Evolutionary conservation across 129 eudicot genomes (phyloP), one percentile per base, ranked within the genome.

Genomic region (Lactuca saligna): DNA sequence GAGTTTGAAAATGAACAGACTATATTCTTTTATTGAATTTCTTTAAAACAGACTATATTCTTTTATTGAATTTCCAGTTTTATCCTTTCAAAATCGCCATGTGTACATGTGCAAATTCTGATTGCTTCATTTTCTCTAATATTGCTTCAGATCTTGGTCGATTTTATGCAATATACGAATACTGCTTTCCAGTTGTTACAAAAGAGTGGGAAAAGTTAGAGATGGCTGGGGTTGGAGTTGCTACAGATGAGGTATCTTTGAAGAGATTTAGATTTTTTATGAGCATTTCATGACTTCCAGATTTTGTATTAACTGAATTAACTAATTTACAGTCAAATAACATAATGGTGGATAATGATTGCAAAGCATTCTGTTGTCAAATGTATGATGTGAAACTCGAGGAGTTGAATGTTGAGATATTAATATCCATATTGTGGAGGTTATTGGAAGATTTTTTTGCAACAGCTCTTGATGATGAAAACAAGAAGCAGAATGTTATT

Each of bases 351-450:
- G 92, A 85, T 75, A 31, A 79, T 65, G 95, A 85, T 61, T 78
- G 83, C 81, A 77, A 72, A 67, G 44, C 72, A n/a, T 77, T 89
- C 49, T 74, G 86, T 13, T 85, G 86, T 67, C 78, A 83, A 50
- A 55, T 86, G 59, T 57, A 49, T 60, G 80, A 67, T 65, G 71
- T 84, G 61, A 76, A 76, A 64, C 6, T 68, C 34, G 79, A 75
- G n/a, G 82, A 81, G 60, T 72, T 89, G 76, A 89, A 87, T 75
- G 82, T 81, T 44, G 81, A 76, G 85, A 80, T 93, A 38, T 75
- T 93, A 53, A 63, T 67, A 41, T 79, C 78, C 76, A 51, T 87
- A 73, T 93, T 84, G 71, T 83, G 83, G 97, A 87, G 85, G 71
- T 67, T 82, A 54, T 72, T 80, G 17, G 86, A 87, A 78, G 83